Evolutionary conservation across 768 basidiomycete species (phyloP).

Genomic region (Lactarius deliciosus): DNA sequence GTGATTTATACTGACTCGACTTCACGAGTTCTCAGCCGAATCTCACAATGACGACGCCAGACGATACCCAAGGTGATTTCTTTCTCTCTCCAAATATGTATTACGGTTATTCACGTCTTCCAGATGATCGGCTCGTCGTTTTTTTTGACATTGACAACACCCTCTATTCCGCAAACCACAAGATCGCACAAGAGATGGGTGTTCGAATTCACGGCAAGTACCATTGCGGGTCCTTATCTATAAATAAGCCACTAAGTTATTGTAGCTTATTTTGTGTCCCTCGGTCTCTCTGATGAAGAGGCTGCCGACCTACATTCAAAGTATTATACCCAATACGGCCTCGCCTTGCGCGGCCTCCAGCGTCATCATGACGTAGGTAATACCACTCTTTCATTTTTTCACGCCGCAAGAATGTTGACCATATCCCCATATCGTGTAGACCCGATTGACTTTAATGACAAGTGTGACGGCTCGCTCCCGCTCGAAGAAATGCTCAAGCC

Average conservation of each 20-base stretch:
- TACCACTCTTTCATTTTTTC: slow-evolving; percentile 10
- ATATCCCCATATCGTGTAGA: slow-evolving; percentile 43
- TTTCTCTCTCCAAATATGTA: not conserved
- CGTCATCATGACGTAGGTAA: slow-evolving; percentile 74
- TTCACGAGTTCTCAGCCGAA: not conserved
- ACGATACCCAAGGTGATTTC: slow-evolving; percentile 19
- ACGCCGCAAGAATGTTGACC: not conserved
- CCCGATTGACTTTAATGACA: slow-evolving; percentile 77
- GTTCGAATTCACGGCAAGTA: slow-evolving; percentile 68
- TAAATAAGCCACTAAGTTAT: not conserved
- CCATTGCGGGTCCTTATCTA: slow-evolving; percentile 1
- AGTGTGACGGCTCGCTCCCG: slow-evolving; percentile 83
- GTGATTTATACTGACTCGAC: not conserved
- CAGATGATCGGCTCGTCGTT: slow-evolving; percentile 60
- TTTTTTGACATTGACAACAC: slow-evolving; percentile 92
- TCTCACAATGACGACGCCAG: slow-evolving; percentile 16
- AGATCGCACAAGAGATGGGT: slow-evolving; percentile 78
- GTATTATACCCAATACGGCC: slow-evolving; percentile 81
- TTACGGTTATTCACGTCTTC: not conserved
- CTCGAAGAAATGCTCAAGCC: slow-evolving; percentile 76
- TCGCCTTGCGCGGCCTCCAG: slow-evolving; percentile 76
- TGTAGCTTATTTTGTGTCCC: slow-evolving; percentile 68
- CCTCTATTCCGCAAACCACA: slow-evolving; percentile 73
- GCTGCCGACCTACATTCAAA: slow-evolving; percentile 66
- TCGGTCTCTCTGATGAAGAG: slow-evolving; percentile 67